phyloP scores from a whole-genome alignment of 176 grass and related monocot species.

The Triticum monococcum region DNA sequence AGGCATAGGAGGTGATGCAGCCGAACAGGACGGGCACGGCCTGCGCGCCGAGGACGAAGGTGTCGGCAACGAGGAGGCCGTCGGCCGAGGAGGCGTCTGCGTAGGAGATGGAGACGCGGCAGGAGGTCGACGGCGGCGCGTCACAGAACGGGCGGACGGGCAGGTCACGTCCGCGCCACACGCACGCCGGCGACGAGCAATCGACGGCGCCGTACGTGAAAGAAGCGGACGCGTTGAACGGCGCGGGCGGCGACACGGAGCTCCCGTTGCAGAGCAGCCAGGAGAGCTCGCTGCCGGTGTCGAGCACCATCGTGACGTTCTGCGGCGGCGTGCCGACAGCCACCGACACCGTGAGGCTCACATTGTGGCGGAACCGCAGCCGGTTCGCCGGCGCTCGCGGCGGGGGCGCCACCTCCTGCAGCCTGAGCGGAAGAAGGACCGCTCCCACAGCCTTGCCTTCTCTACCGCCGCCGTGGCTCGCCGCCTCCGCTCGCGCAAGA shows the following conservation, averaged over 20 bases:
- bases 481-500: not conserved
- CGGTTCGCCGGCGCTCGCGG: conserved; percentile 28
- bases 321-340: conserved; percentile 64
- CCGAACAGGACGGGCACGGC: conserved; percentile 55
- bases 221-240: conserved; percentile 49
- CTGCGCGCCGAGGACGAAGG: conserved; percentile 44
- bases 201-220: conserved; percentile 42
- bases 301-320: conserved; percentile 80
- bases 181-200: conserved; percentile 60
- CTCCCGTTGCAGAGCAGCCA: conserved; percentile 75
- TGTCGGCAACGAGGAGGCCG: conserved; percentile 56
- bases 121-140: conserved; percentile 28
- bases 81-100: conserved; percentile 69
- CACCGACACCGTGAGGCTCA: conserved; percentile 64
- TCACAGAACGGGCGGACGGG: conserved; percentile 59
- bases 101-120: conserved; percentile 77
- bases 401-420: conserved; percentile 24
- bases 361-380: conserved; percentile 64
- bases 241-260: not conserved
- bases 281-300: conserved; percentile 91
- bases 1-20: conserved; percentile 65
- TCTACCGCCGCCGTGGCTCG: not conserved
- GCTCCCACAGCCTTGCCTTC: not conserved
- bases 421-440: conserved; percentile 35
- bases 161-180: conserved; percentile 56